Evolutionary conservation across 768 basidiomycete genomes (phyloP).

Genomic region (Cystobasidiopsis lactophilus): DNA sequence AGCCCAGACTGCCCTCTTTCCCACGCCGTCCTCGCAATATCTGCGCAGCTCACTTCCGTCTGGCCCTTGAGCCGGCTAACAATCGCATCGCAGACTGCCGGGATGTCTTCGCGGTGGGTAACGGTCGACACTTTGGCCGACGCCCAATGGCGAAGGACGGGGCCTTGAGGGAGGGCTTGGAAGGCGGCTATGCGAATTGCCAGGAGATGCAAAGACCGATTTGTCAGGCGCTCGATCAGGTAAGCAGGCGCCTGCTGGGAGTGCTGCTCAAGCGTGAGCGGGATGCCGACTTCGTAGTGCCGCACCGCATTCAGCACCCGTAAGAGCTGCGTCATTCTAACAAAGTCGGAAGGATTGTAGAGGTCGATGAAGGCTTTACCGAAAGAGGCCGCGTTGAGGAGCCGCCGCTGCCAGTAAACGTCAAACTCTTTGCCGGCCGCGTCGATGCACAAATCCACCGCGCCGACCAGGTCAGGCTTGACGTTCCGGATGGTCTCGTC

Average conservation of each 20-base stretch:
- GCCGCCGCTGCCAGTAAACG: constrained; percentile 61
- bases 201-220: constrained; percentile 72
- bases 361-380: constrained; percentile 82
- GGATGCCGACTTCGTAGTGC: constrained; percentile 77
- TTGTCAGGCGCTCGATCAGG: constrained; percentile 58
- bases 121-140: constrained; percentile 60
- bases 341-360: constrained; percentile 75
- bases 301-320: constrained; percentile 86
- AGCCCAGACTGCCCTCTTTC: constrained; percentile 55
- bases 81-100: constrained; percentile 54
- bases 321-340: constrained; percentile 73
- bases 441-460: constrained; percentile 78
- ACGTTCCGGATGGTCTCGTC: constrained; percentile 81
- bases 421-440: constrained; percentile 87
- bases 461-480: constrained; percentile 57
- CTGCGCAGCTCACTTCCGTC: constrained; percentile 70
- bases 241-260: constrained; percentile 55
- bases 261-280: constrained; percentile 81
- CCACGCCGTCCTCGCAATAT: constrained; percentile 86
- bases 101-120: constrained; percentile 36
- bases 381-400: constrained; percentile 87
- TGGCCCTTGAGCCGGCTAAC: constrained; percentile 74
- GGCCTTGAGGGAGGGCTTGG: constrained; percentile 59
- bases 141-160: constrained; percentile 88
- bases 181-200: constrained; percentile 74